A percentile compares a stretch with the other conserved stretches of the same genome.
These are phyloP conservation scores for Kodamaea sp. DNA, from an alignment of 1,139 yeast species.

Conservation along the genomic window DNA sequence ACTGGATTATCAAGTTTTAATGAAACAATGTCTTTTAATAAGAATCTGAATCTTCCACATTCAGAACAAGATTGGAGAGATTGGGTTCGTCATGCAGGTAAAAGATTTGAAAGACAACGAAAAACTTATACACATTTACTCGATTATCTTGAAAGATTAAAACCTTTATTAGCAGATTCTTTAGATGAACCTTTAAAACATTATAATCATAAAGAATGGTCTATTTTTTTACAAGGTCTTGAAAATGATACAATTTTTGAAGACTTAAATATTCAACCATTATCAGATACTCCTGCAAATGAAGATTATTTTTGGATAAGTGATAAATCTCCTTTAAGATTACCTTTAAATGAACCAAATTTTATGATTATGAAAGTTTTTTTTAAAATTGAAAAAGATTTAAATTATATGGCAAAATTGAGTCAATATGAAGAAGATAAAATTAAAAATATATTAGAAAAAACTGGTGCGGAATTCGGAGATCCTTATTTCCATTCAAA, in stretches of 20 bases:
- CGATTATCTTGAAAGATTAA: slow-evolving; percentile 19
- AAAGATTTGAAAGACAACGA: slow-evolving; percentile 4
- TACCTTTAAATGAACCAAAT: slow-evolving; percentile 64
- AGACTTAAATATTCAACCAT: slow-evolving; percentile 1
- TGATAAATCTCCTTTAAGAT: slow-evolving; percentile 59
- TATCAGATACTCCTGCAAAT: slow-evolving; percentile 28
- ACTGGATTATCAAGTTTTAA: no score
- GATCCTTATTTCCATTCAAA: no score
- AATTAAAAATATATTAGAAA: no score
- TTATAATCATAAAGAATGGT: slow-evolving; percentile 34
- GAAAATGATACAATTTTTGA: slow-evolving; percentile 5
- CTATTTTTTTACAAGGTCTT: slow-evolving; percentile 20
- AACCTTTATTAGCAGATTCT: slow-evolving; percentile 30
- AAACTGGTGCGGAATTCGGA: no score
- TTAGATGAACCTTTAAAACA: slow-evolving; percentile 30
- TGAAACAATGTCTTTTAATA: background rate
- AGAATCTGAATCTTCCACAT: slow-evolving; percentile 1
- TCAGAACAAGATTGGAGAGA: slow-evolving; percentile 5
- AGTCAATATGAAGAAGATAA: slow-evolving; percentile 2
- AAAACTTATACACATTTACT: slow-evolving; percentile 17
- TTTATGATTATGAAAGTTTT: slow-evolving; percentile 51
- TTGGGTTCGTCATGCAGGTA: slow-evolving; percentile 5
- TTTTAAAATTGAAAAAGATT: slow-evolving; percentile 11
- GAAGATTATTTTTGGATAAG: slow-evolving; percentile 56
- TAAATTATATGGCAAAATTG: slow-evolving; percentile 7